Evolutionary conservation across 306 rosid species (phyloP), one percentile per base, ranked within the genome.

Genomic region (Erythrophleum fordii): DNA sequence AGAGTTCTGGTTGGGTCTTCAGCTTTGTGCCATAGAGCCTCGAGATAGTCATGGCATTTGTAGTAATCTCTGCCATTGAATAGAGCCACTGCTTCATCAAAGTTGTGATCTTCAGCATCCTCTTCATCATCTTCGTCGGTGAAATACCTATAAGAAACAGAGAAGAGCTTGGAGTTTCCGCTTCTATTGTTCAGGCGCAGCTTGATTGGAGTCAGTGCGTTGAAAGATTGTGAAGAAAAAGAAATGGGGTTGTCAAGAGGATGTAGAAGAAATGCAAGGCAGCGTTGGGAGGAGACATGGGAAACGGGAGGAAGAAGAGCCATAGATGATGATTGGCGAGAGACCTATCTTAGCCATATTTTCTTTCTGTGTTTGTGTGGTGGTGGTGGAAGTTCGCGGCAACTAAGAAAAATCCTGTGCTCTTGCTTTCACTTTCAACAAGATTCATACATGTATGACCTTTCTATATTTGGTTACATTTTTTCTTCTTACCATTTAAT

Each of bases 1-100:
- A 95, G 87, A 69, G 97, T 95, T 86, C 97, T 90, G 46, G 85
- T 35, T 14, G 98, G 98, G 8, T 95, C 98, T 76, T 95, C 85
- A 56, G 97, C 95, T 35, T 48, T 82, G 76, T 91, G 77, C 98
- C 97, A 95, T 20, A 91, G 89, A 25, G 88, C 76, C 78, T 95
- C 97, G 23, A 95, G 97, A 60, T 85, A 83, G 83, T 95, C 97
- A 79, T 92, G 98, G 82, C 98, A 95, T 45, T 87, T 91, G 69
- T 86, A 95, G 89, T 90, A 95, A 26, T 90, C 93, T 59, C 92
- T 82, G 39, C 85, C 69, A 75, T 86, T 90, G 82, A 88, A 90
- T 31, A 90, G 89, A 10, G 28, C 69, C 46, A 88, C 89, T 1
- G 94, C 94, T 16, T 86, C 89, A 13, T 90, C 94, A 72, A 88